A percentile compares a stretch with the other conserved stretches of the same genome.
Evolutionary conservation across 352 stramenopile genomes (phyloP).

Genomic region (Thalassiosira livingstoniorum): DNA sequence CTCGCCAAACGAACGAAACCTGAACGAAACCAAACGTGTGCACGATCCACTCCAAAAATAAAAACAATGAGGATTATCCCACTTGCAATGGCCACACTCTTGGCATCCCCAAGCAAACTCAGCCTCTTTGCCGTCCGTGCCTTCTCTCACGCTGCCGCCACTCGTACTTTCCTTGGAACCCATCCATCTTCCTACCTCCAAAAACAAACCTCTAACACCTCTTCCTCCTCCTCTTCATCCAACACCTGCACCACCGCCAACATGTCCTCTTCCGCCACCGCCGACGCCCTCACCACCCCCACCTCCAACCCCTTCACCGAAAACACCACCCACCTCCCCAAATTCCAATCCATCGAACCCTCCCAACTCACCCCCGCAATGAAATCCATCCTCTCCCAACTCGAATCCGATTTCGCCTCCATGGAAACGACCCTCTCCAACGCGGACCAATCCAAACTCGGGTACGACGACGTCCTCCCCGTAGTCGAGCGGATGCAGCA

Average conservation of each 20-base stretch:
- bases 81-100: constrained; percentile 26
- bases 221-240: constrained; percentile 5
- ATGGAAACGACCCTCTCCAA: constrained; percentile 70
- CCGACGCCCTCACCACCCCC: constrained; percentile 21
- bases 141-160: constrained; percentile 21
- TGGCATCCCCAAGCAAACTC: constrained; percentile 9
- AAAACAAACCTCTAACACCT: neutral
- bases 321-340: constrained; percentile 76
- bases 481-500: constrained; percentile 92
- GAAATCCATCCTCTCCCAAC: constrained; percentile 66
- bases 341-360: constrained; percentile 83
- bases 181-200: no score
- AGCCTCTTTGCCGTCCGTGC: constrained; percentile 17
- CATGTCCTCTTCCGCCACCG: constrained; percentile 8
- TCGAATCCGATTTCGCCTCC: constrained; percentile 78
- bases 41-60: no score
- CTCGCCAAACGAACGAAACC: no score
- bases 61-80: constrained; percentile 36
- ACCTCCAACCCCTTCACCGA: constrained; percentile 81
- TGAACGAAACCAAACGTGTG: no score
- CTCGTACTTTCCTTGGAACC: no score
- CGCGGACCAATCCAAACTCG: constrained; percentile 1
- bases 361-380: constrained; percentile 85
- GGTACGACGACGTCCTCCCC: constrained; percentile 91
- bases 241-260: neutral